A percentile compares a stretch with the other conserved stretches of the same genome.
These are phyloP conservation scores for Strobilomyces echinocephalus DNA, from an alignment of 768 basidiomycete genomes.

Conservation along the genomic window DNA sequence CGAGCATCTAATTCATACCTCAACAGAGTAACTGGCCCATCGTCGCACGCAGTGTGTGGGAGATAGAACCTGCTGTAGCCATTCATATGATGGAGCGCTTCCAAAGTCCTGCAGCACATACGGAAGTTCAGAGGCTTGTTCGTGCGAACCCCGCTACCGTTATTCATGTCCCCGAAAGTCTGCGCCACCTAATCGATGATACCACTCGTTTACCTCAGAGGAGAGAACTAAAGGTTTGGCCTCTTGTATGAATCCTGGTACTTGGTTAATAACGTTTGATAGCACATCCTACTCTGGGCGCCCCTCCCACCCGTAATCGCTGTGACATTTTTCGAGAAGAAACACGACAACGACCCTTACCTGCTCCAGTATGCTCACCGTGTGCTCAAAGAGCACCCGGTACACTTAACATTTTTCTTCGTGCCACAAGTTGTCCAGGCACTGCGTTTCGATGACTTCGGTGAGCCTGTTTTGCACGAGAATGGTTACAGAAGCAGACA, in stretches of 20 bases:
- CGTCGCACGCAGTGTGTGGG: slow-evolving; percentile 75
- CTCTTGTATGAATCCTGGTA: neutral
- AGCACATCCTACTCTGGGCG: slow-evolving; percentile 88
- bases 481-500: neutral
- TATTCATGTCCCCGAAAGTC: slow-evolving; percentile 73
- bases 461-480: slow-evolving; percentile 37
- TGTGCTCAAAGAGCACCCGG: slow-evolving; percentile 90
- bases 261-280: slow-evolving; percentile 4
- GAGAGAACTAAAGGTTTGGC: slow-evolving; percentile 69
- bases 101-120: slow-evolving; percentile 56
- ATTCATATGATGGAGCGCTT: slow-evolving; percentile 86
- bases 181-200: slow-evolving; percentile 77
- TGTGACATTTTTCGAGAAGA: slow-evolving; percentile 78
- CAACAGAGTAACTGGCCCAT: slow-evolving; percentile 58
- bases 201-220: slow-evolving; percentile 50
- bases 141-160: slow-evolving; percentile 66
- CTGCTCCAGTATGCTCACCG: slow-evolving; percentile 95
- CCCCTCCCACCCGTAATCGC: slow-evolving; percentile 82
- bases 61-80: slow-evolving; percentile 75
- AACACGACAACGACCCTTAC: slow-evolving; percentile 77
- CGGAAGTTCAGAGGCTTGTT: slow-evolving; percentile 74
- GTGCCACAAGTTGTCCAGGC: slow-evolving; percentile 98
- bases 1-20: slow-evolving; percentile 3
- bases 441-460: slow-evolving; percentile 82
- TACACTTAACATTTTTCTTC: slow-evolving; percentile 95